phyloP scores from a whole-genome alignment of 2,329 filamentous ascomycete genomes.

The Colletotrichum somersetense region DNA sequence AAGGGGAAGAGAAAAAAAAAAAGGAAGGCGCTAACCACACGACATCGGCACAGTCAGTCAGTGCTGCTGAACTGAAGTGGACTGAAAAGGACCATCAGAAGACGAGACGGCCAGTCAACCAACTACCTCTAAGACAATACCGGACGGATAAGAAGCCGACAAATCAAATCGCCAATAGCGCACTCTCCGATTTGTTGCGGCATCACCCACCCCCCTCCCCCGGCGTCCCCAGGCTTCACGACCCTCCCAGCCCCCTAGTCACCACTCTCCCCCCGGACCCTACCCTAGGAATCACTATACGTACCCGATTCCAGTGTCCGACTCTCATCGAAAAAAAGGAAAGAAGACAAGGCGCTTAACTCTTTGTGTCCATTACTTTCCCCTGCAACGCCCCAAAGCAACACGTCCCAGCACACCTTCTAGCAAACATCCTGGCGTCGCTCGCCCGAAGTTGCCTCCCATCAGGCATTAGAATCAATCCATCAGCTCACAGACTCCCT shows the following conservation, averaged over 20 bases:
- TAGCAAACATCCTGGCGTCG: constrained; percentile 37
- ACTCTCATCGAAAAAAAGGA: constrained; percentile 7
- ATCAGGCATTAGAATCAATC: constrained; percentile 27
- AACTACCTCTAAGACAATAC: neutral
- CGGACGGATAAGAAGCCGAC: constrained; percentile 35
- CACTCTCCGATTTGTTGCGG: neutral
- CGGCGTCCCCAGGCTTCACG: constrained; percentile 4
- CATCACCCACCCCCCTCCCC: neutral
- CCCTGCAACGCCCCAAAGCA: constrained; percentile 28
- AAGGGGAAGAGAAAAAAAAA: neutral
- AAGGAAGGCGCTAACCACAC: constrained; percentile 9
- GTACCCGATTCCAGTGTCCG: constrained; percentile 9
- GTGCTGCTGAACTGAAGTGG: constrained; percentile 4
- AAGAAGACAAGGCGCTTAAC: constrained; percentile 21
- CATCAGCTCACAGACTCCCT: constrained; percentile 38
- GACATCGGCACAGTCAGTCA: neutral
- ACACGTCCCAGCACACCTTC: constrained; percentile 21
- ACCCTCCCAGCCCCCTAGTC: constrained; percentile 19
- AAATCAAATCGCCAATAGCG: constrained; percentile 33
- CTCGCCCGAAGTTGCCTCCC: constrained; percentile 38
- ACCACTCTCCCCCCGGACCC: constrained; percentile 14
- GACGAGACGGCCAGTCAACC: neutral
- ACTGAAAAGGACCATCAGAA: neutral
- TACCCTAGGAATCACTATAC: neutral
- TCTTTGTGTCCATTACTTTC: constrained; percentile 9